Evolutionary conservation across 352 stramenopile genomes (phyloP), one percentile per base, ranked within the genome.

Genomic region (Globisporangium iwayamae): DNA sequence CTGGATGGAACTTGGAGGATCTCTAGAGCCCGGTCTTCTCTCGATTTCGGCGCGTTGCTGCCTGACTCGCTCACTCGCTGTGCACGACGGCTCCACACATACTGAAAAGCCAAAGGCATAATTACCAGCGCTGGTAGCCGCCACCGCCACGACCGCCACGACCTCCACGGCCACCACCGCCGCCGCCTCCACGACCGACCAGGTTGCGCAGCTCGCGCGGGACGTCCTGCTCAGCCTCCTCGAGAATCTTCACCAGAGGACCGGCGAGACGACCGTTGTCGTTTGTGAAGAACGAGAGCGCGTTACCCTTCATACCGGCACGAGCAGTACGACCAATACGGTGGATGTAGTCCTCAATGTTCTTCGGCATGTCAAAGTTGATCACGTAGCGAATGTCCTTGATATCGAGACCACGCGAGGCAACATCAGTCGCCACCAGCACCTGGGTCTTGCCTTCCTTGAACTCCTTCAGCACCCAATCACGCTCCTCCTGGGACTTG

Each of bases 341-440:
- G 72, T 99, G 96, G 57, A 99, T 96, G 78, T 99, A 99, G 72
- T 97, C 95, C 69, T 99, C 98, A 56, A 99, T 97, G 74, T 99
- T 99, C 67, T 98, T 98, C 47, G 97, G 96, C 75, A 99, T 98
- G 75, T 99, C 96, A 71, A 99, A 99, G 81, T 99, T 99, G 56
- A 99, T 96, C 16, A 99, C 97, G 74, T 98, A 98, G 56, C 88
- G 84, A 68, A 99, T 99, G 69, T 99, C 96, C 83, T 99, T 98
- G 62, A 99, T 98, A 78, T 99, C 98, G 28, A 99, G 76, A 74
- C 98, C 98, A 69, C 98, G 90, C 32, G 97, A 98, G n/a, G 98
- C 98, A 16, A 99, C 98, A 81, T 99, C 98, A 0, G 98, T 99
- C 8, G 98, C 98, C 14, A 99, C 93, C 41, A 99, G 74, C 62